These are phyloP conservation scores for Dothidotthia symphoricarpi DNA, from an alignment of 2,329 filamentous ascomycete species.

Conservation along the genomic window DNA sequence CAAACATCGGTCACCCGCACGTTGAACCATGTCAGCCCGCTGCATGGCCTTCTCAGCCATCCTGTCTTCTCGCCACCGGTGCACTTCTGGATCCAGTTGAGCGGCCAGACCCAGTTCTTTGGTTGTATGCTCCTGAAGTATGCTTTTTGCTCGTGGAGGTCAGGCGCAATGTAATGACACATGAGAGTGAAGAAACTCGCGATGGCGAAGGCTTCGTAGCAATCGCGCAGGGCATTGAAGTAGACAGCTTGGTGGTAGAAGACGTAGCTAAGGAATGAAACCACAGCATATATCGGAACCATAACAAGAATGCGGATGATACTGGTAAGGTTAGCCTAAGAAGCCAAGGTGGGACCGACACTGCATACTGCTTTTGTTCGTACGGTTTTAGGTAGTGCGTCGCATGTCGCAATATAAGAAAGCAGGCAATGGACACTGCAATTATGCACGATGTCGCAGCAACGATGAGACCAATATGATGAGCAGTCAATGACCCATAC, in stretches of 20 bases:
- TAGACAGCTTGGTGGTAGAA: slow-evolving; percentile 79
- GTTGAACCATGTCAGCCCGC: slow-evolving; percentile 88
- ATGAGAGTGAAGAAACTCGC: slow-evolving; percentile 81
- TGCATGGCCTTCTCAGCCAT: slow-evolving; percentile 70
- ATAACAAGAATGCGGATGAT: slow-evolving; percentile 88
- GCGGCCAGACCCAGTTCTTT: slow-evolving; percentile 71
- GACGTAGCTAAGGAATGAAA: slow-evolving; percentile 69
- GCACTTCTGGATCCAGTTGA: slow-evolving; percentile 68
- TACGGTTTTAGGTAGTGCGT: slow-evolving; percentile 59
- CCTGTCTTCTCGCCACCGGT: slow-evolving; percentile 66
- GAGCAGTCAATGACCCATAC: slow-evolving; percentile 57
- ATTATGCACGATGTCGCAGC: slow-evolving; percentile 54
- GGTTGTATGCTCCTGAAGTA: slow-evolving; percentile 71
- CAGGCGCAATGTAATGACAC: slow-evolving; percentile 76
- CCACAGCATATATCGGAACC: slow-evolving; percentile 76
- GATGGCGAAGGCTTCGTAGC: slow-evolving; percentile 87
- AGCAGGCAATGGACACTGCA: slow-evolving; percentile 52
- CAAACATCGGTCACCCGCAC: slow-evolving; percentile 38
- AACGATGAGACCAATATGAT: slow-evolving; percentile 56
- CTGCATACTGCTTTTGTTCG: slow-evolving; percentile 59
- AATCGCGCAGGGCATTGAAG: slow-evolving; percentile 76
- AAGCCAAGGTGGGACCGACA: background rate
- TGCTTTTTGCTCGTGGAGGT: slow-evolving; percentile 75
- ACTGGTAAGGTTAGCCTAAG: slow-evolving; percentile 44
- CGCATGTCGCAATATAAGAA: slow-evolving; percentile 57